Evolutionary conservation across 139 green algal species (phyloP), one percentile per base, ranked within the genome.

Genomic region (Zygnema cylindricum): DNA sequence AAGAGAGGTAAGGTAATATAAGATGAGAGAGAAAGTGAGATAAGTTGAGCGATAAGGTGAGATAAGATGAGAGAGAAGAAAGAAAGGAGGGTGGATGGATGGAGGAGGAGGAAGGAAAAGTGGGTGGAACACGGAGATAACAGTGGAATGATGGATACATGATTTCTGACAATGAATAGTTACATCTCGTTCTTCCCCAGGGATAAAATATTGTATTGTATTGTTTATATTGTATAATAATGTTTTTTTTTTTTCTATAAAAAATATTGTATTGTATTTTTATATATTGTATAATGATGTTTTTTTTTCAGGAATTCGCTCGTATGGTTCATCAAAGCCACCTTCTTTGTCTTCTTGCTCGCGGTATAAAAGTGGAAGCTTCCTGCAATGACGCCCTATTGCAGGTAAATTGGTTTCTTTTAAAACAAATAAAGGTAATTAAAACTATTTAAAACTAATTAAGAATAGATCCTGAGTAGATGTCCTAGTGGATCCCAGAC

Each of bases 321-420:
- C 73, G n/a, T 42, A 63, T 93, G 86, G 86, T 96, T 71, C 95
- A 97, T 89, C 76, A 86, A 0, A 82, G 81, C 1, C 91, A 95
- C 69, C 81, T 95, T 73, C 89, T 97, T 83, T 96, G 94, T 89
- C 90, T 96, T 84, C 90, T 97, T 76, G 93, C 81, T 0, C 87
- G 92, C 1, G 92, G 87, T 36, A 42, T 93, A 63, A 63, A 92
- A 41, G 54, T 92, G 25, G 95, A 98, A 73, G 77, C 49, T 16
- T 93, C 92, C 22, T 94, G 95, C 0, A 69, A 87, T 69, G 77
- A 93, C 43, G 78, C 84, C 0, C 63, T 95, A 77, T 83, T 98
- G 40, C 95, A 97, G 91, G 93, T 82, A 63, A 63, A 16, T 63
- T n/a, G n/a, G n/a, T n/a, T n/a, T n/a, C n/a, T n/a, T n/a, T n/a